phyloP scores from a whole-genome alignment of 2,329 filamentous ascomycete species.

The Xylaria sp. region DNA sequence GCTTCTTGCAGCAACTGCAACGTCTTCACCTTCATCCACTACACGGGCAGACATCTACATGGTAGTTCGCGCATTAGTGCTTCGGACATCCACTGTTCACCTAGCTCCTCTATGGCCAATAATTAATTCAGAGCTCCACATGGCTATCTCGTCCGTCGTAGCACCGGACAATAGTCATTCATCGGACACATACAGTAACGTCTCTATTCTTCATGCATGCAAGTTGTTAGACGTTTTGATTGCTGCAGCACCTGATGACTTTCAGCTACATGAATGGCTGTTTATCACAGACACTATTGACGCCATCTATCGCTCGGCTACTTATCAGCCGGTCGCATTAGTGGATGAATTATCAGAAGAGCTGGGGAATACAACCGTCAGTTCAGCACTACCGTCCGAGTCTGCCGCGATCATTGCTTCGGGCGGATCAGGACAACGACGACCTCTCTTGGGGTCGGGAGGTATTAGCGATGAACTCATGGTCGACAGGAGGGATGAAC shows the following conservation, averaged over 20 bases:
- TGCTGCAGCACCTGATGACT: conserved; percentile 89
- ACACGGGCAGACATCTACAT: conserved; percentile 92
- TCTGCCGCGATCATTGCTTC: conserved; percentile 45
- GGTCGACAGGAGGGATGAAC: conserved; percentile 71
- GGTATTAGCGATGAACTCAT: conserved; percentile 66
- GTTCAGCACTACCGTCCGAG: conserved; percentile 51
- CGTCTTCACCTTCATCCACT: conserved; percentile 90
- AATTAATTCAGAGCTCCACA: conserved; percentile 85
- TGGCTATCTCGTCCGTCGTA: conserved; percentile 79
- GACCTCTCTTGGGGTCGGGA: conserved; percentile 63
- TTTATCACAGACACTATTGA: conserved; percentile 98
- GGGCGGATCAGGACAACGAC: conserved; percentile 51
- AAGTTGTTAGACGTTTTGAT: conserved; percentile 93
- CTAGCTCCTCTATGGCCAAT: conserved; percentile 90
- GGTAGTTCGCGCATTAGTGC: conserved; percentile 81
- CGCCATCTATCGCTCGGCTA: conserved; percentile 83
- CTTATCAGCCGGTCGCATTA: conserved; percentile 77
- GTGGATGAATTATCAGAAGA: conserved; percentile 87
- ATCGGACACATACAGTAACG: conserved; percentile 79
- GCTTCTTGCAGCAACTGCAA: conserved; percentile 82
- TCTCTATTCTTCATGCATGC: conserved; percentile 86
- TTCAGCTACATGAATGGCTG: conserved; percentile 98
- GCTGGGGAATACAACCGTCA: conserved; percentile 63
- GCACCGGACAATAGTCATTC: conserved; percentile 71
- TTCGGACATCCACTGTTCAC: conserved; percentile 83